These are phyloP conservation scores for Plasmopara viticola DNA, from an alignment of 352 stramenopile genomes.

Conservation along the genomic window DNA sequence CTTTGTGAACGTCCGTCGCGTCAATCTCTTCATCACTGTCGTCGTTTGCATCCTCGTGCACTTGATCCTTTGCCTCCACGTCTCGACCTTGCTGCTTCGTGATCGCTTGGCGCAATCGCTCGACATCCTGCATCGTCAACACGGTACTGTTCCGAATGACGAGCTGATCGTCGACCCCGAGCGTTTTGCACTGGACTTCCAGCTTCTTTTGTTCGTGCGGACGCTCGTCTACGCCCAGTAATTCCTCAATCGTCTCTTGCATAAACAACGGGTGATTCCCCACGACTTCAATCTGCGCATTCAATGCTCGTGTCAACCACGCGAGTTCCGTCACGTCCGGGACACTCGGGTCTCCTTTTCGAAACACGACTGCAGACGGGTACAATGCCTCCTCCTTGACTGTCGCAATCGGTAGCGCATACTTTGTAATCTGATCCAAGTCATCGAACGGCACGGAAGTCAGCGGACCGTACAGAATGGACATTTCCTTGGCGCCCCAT, in stretches of 20 bases:
- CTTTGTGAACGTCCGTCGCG: conserved; percentile 17
- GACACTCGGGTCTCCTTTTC: conserved; percentile 58
- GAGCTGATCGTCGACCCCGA: conserved; percentile 57
- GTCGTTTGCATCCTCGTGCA: conserved; percentile 8
- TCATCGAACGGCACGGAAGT: conserved; percentile 79
- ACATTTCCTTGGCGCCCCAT: conserved; percentile 81
- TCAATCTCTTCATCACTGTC: conserved; percentile 20
- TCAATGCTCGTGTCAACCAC: conserved; percentile 66
- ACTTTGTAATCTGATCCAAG: conserved; percentile 61
- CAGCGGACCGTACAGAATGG: conserved; percentile 59
- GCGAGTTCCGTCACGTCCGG: conserved; percentile 54
- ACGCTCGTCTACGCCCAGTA: conserved; percentile 51
- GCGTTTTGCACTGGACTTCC: conserved; percentile 46
- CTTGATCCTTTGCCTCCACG: conserved; percentile 5
- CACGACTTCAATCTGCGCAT: conserved; percentile 57
- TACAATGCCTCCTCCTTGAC: conserved; percentile 47
- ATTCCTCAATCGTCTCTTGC: conserved; percentile 52
- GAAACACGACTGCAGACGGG: conserved; percentile 65
- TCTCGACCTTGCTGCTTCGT: conserved; percentile 24
- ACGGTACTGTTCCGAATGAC: conserved; percentile 77
- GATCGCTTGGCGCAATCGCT: conserved; percentile 47
- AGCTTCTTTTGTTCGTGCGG: conserved; percentile 44
- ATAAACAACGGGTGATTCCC: conserved; percentile 66
- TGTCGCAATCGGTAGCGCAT: conserved; percentile 39
- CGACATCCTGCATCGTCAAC: conserved; percentile 68